Evolutionary conservation across 352 stramenopile species (phyloP), one percentile per base, ranked within the genome.

Genomic region (Pythium scleroteichum): DNA sequence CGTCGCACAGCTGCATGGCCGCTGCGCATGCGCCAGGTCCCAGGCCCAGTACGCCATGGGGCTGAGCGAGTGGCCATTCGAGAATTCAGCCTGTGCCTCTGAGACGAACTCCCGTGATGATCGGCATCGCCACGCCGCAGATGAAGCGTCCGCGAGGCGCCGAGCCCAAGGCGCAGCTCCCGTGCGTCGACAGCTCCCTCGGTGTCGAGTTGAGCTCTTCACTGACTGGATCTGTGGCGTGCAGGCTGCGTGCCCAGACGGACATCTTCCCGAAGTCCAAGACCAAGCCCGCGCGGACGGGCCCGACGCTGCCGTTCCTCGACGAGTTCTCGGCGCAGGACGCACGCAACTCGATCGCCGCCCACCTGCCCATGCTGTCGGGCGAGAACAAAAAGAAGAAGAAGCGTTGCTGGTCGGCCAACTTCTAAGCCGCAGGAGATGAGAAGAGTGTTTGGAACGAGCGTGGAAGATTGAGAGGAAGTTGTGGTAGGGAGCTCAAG

Each of bases 261-360:
- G 42, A 72, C 59, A 54, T 23, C 9, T 42, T 14, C 32, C 17
- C 24, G 4, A 68, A 32, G 53, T 45, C 47, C 62, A 73, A 41
- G 51, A 33, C n/a, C 16, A 46, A 60, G 41, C 53, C 59, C 2
- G 26, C 53, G 17, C 69, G 69, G 20, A 53, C 24, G 4, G 69
- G 66, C 0, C 69, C 69, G 14, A 17, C 17, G 20, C 63, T 75
- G 22, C 69, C 69, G 54, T 77, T 77, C 47, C 40, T 77, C 20
- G 58, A 67, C 26, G 66, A 77, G 42, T 69, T 77, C 35, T 63
- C 66, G 17, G 19, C 24, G 2, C 62, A 72, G 23, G 55, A 76
- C 24, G 69, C 49, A 24, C 24, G 47, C 7, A 39, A 46, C 12
- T 67, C 65, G 32, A 22, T 76, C 19, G 60, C 53, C 6, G 27